These are phyloP conservation scores for Rhodamnia argentea DNA, from an alignment of 345 rosid species.

Conservation along the genomic window DNA sequence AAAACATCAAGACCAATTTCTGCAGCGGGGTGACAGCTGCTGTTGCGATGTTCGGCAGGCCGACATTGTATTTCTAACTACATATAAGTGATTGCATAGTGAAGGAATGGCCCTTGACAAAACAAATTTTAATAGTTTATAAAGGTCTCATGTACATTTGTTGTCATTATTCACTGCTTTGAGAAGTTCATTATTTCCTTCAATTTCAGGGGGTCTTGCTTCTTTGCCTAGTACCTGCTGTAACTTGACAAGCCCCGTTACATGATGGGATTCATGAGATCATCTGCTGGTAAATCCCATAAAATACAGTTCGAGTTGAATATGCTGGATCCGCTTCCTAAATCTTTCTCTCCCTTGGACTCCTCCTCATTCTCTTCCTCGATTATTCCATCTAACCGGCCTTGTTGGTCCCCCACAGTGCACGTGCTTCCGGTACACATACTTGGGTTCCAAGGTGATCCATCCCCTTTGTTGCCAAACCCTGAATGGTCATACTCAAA, in stretches of 20 bases:
- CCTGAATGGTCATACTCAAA: slow-evolving; percentile 34
- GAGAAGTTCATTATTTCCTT: neutral
- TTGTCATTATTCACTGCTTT: neutral
- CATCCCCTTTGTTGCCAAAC: slow-evolving; percentile 36
- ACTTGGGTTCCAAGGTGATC: slow-evolving; percentile 53
- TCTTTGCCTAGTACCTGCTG: neutral
- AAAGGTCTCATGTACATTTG: neutral
- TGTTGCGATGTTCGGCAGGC: neutral
- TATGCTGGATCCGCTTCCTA: slow-evolving; percentile 25
- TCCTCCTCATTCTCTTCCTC: slow-evolving; percentile 43
- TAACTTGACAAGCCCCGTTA: slow-evolving; percentile 2
- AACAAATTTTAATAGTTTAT: too few relatives aligned
- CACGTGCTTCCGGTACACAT: slow-evolving; percentile 18
- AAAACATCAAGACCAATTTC: slow-evolving; percentile 2
- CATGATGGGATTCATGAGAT: slow-evolving; percentile 54
- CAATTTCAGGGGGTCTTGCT: neutral
- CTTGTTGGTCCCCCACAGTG: slow-evolving; percentile 34
- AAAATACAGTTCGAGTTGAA: slow-evolving; percentile 66
- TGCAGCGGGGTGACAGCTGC: neutral
- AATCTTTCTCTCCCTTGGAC: slow-evolving; percentile 38
- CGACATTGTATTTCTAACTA: neutral
- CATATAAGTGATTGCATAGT: neutral
- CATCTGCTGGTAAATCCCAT: slow-evolving; percentile 81
- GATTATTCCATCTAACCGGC: slow-evolving; percentile 13
- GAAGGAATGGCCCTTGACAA: neutral